These are phyloP conservation scores for Senecio squalidus DNA, from an alignment of 140 eudicot genomes.

Conservation along the genomic window DNA sequence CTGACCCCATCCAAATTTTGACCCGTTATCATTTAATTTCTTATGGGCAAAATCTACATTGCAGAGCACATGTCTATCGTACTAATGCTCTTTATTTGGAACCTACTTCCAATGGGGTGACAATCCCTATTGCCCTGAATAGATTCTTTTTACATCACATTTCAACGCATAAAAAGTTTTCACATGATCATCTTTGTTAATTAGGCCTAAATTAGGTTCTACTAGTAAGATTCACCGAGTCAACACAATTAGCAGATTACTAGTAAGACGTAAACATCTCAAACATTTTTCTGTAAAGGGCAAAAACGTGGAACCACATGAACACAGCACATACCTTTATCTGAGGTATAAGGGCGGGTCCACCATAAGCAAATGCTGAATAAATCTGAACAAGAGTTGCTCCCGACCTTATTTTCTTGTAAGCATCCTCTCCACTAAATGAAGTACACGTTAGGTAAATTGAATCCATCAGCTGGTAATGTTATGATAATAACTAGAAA, in stretches of 20 bases:
- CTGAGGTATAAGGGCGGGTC: slow-evolving; percentile 91
- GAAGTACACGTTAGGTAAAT: slow-evolving; percentile 9
- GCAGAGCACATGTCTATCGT: not conserved
- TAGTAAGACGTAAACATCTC: too few species aligned
- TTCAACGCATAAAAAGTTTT: too few species aligned
- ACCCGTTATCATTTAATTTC: not conserved
- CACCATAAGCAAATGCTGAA: slow-evolving; percentile 93
- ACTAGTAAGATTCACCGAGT: not conserved
- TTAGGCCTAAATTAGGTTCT: not conserved
- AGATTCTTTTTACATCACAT: not conserved
- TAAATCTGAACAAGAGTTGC: slow-evolving; percentile 97
- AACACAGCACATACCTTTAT: slow-evolving; percentile 57
- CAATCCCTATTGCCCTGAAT: too few species aligned
- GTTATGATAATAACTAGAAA: not conserved
- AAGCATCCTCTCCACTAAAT: slow-evolving; percentile 92
- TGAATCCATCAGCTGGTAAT: slow-evolving; percentile 1
- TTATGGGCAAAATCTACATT: not conserved
- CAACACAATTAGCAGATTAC: not conserved
- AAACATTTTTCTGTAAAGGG: too few species aligned
- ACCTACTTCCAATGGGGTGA: too few species aligned
- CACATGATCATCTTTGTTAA: not conserved
- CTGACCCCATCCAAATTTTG: too few species aligned
- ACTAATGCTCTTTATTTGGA: not conserved
- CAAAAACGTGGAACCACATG: not conserved
- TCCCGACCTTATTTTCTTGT: slow-evolving; percentile 90